Conservation (phyloP, 208 protist genomes). For the Endotrypanum monterogeii region DNA sequence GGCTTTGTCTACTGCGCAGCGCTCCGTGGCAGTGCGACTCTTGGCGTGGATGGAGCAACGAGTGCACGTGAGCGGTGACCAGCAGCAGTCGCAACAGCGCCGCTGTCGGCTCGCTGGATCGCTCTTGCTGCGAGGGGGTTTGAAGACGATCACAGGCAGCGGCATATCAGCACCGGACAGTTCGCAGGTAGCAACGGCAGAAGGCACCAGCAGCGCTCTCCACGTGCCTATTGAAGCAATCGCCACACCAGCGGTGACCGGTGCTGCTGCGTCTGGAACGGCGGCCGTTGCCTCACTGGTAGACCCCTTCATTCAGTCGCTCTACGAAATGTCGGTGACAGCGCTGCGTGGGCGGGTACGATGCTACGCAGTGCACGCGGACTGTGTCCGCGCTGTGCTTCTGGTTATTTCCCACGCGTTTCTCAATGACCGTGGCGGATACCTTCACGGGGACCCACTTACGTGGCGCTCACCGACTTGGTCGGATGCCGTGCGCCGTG, state of each 20-base stretch:
- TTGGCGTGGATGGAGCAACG: conserved; percentile 23
- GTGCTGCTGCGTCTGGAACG: not conserved
- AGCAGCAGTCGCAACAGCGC: conserved; percentile 17
- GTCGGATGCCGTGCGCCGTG: conserved; percentile 60
- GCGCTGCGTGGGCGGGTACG: conserved; percentile 39
- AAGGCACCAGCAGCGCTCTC: not conserved
- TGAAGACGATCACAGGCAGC: conserved; percentile 4
- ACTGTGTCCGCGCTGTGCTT: conserved; percentile 61
- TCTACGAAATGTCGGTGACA: conserved; percentile 26
- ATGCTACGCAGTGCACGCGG: conserved; percentile 53
- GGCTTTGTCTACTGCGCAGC: conserved; percentile 28
- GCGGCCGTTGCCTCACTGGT: not conserved
- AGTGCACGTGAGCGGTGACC: conserved; percentile 9
- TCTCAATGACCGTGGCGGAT: conserved; percentile 17
- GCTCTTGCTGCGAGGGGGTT: conserved; percentile 23
- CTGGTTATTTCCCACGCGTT: conserved; percentile 49
- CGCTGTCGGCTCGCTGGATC: conserved; percentile 25
- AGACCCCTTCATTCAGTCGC: conserved; percentile 16
- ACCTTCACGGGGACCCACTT: conserved; percentile 20
- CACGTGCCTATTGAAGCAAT: not conserved
- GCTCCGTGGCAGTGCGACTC: conserved; percentile 29
- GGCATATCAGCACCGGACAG: not conserved
- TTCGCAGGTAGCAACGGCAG: not conserved
- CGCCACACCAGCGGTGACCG: not conserved
- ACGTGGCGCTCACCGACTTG: conserved; percentile 60